phyloP scores from a whole-genome alignment of 805 yeast genomes.

The Barnettozyma pratensis region DNA sequence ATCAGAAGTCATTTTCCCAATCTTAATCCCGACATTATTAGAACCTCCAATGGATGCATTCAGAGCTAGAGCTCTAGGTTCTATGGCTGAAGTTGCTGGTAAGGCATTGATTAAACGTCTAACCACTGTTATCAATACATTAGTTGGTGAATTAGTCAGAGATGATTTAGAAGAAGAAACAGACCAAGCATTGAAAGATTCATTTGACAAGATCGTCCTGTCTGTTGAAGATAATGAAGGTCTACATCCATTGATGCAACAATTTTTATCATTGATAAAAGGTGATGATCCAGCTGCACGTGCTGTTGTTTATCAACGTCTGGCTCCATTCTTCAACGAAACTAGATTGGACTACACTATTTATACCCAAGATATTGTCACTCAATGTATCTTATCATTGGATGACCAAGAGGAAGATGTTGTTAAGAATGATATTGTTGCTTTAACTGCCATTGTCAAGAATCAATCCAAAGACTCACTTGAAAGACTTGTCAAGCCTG shows the following conservation, averaged over 20 bases:
- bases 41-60: constrained; percentile 74
- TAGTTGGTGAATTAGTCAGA: constrained; percentile 53
- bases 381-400: constrained; percentile 62
- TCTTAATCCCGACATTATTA: constrained; percentile 79
- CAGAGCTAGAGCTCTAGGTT: constrained; percentile 84
- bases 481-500: constrained; percentile 76
- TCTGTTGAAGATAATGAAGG: constrained; percentile 77
- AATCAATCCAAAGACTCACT: constrained; percentile 70
- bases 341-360: constrained; percentile 65
- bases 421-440: constrained; percentile 58
- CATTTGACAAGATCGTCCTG: constrained; percentile 66
- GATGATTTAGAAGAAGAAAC: constrained; percentile 34
- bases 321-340: constrained; percentile 64
- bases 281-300: constrained; percentile 66
- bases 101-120: constrained; percentile 69
- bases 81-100: constrained; percentile 89
- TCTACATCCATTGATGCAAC: constrained; percentile 78
- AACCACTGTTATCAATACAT: constrained; percentile 64
- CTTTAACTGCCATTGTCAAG: constrained; percentile 62
- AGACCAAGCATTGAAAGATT: constrained; percentile 36
- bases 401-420: constrained; percentile 63
- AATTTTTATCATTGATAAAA: constrained; percentile 68
- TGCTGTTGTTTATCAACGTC: constrained; percentile 56
- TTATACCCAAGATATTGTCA: constrained; percentile 71
- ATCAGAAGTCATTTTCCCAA: constrained; percentile 90